These are phyloP conservation scores for Calvatia gigantea DNA, from an alignment of 768 basidiomycete species.

Conservation along the genomic window DNA sequence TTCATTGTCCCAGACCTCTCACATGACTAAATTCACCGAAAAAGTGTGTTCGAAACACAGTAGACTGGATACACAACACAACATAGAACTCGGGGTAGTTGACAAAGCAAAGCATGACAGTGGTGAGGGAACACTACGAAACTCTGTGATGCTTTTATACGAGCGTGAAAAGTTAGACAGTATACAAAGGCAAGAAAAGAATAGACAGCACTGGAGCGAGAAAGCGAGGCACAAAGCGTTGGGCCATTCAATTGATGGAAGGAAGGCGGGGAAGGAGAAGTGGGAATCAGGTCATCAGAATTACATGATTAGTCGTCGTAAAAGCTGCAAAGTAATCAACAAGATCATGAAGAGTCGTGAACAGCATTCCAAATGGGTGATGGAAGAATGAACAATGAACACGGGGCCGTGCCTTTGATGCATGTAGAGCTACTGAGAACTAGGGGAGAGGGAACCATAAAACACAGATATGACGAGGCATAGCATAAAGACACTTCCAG, in stretches of 20 bases:
- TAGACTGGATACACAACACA: neutral
- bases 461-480: neutral
- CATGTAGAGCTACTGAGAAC: neutral
- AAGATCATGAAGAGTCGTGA: conserved; percentile 3
- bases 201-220: neutral
- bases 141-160: neutral
- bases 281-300: neutral
- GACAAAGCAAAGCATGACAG: neutral
- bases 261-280: neutral
- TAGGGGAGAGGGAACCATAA: neutral
- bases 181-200: conserved; percentile 1
- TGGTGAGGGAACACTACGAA: neutral
- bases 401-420: conserved; percentile 1
- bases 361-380: too few relatives aligned
- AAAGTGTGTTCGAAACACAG: neutral
- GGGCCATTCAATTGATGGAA: neutral
- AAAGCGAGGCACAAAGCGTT: conserved; percentile 9
- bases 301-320: neutral
- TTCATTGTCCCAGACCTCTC: too few relatives aligned
- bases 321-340: neutral
- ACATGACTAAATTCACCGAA: too few relatives aligned
- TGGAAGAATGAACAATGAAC: too few relatives aligned
- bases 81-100: neutral
- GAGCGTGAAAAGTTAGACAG: neutral
- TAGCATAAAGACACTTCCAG: conserved; percentile 1